Evolutionary conservation across 2,329 filamentous ascomycete species (phyloP).

Genomic region (Claviceps sp.): DNA sequence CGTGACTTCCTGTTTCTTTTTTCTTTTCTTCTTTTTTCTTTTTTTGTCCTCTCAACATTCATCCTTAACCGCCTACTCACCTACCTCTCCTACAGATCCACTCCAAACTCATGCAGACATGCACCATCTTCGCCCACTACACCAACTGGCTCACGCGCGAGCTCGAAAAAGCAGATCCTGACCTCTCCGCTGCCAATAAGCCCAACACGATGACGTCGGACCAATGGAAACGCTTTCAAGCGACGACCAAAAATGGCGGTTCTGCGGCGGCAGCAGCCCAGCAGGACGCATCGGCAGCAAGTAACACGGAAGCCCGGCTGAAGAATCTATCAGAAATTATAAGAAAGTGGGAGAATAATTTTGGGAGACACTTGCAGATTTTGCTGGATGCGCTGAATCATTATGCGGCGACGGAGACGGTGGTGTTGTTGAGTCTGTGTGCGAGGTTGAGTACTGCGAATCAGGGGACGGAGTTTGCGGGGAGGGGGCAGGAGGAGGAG

Average conservation of each 20-base stretch:
- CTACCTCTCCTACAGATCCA: slow-evolving; percentile 38
- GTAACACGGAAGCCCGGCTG: slow-evolving; percentile 37
- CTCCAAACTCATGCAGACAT: slow-evolving; percentile 92
- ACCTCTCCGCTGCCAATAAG: slow-evolving; percentile 49
- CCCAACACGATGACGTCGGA: slow-evolving; percentile 46
- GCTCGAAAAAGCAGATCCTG: slow-evolving; percentile 70
- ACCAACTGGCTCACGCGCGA: slow-evolving; percentile 76
- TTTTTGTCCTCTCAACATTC: neutral
- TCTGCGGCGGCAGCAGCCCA: slow-evolving; percentile 8
- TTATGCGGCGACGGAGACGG: slow-evolving; percentile 92
- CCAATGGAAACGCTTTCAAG: slow-evolving; percentile 46
- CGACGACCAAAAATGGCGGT: slow-evolving; percentile 20
- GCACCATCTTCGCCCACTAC: slow-evolving; percentile 85
- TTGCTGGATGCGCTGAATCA: slow-evolving; percentile 91
- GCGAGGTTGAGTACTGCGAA: slow-evolving; percentile 70
- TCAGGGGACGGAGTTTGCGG: slow-evolving; percentile 56
- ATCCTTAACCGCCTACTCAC: slow-evolving; percentile 6
- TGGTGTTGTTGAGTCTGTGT: slow-evolving; percentile 80
- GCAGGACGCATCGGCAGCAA: slow-evolving; percentile 12
- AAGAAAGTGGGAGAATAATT: slow-evolving; percentile 85
- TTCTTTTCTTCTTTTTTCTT: neutral
- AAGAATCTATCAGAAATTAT: slow-evolving; percentile 76
- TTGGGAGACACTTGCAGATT: slow-evolving; percentile 83
- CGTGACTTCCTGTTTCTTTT: neutral
- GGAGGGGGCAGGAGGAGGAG: slow-evolving; percentile 46